phyloP scores from a whole-genome alignment of 352 stramenopile species.

The Pythium insidiosum region DNA sequence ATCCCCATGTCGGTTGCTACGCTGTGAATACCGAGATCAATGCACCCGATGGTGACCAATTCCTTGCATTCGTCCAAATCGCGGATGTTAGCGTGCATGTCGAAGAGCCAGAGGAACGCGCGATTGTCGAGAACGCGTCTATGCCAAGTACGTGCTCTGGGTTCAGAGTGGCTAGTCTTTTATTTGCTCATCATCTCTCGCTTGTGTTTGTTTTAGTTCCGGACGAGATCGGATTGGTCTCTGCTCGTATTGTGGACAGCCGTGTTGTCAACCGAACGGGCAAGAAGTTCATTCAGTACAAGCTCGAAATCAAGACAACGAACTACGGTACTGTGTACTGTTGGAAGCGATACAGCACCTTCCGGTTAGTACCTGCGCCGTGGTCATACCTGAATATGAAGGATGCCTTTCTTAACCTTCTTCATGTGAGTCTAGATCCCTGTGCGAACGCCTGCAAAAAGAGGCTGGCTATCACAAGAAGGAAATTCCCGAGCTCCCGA shows the following conservation, averaged over 20 bases:
- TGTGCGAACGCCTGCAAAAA: conserved; percentile 83
- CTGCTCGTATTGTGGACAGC: conserved; percentile 77
- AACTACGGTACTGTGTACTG: conserved; percentile 86
- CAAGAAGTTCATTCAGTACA: conserved; percentile 89
- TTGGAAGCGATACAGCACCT: conserved; percentile 87
- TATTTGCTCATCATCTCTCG: no score
- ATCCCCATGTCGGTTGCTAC: conserved; percentile 86
- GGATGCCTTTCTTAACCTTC: background rate
- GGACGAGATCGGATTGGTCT: conserved; percentile 74
- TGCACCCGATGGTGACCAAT: conserved; percentile 65
- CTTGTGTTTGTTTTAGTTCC: conserved; percentile 47
- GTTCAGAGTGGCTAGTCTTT: no score
- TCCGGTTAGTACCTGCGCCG: no score
- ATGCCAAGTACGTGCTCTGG: conserved; percentile 67
- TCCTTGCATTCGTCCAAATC: conserved; percentile 83
- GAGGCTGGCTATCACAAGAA: conserved; percentile 75
- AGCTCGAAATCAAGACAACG: conserved; percentile 79
- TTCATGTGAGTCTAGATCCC: conserved; percentile 23
- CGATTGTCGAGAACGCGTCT: conserved; percentile 72
- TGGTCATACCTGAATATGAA: no score
- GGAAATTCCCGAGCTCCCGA: conserved; percentile 78
- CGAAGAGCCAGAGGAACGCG: conserved; percentile 68
- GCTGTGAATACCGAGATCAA: conserved; percentile 80
- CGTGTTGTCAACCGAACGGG: conserved; percentile 75
- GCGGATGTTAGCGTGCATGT: conserved; percentile 52